Conservation (phyloP, 192 early-diverging fungal species). For the Coemansia sp. region DNA sequence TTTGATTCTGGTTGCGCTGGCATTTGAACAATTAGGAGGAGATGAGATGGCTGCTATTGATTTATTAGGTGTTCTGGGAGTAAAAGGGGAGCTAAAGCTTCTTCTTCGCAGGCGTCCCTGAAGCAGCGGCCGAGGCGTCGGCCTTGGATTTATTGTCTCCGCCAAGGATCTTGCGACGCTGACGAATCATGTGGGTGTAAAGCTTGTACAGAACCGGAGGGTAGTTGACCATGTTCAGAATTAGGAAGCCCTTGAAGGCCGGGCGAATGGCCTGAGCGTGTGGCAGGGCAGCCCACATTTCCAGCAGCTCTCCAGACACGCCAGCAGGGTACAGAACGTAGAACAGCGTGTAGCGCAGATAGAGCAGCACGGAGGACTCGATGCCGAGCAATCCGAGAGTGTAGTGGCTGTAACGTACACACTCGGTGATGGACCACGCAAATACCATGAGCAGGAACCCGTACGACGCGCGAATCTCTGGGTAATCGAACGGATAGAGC, state of each 20-base stretch:
- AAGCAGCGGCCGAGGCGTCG: neutral
- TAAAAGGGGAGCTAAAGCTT: slow-evolving; percentile 4
- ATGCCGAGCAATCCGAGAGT: slow-evolving; percentile 67
- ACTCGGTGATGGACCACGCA: slow-evolving; percentile 93
- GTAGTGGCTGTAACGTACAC: slow-evolving; percentile 92
- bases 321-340: slow-evolving; percentile 91
- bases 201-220: slow-evolving; percentile 76
- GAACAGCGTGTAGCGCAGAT: slow-evolving; percentile 90
- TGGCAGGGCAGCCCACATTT: slow-evolving; percentile 73
- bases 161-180: slow-evolving; percentile 78
- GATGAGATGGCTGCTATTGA: no score
- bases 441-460: slow-evolving; percentile 80
- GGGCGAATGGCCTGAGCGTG: slow-evolving; percentile 59
- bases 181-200: slow-evolving; percentile 91
- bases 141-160: slow-evolving; percentile 15
- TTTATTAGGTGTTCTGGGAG: neutral
- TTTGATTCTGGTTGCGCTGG: no score
- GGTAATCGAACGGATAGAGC: slow-evolving; percentile 67
- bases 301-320: slow-evolving; percentile 78
- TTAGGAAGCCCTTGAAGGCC: slow-evolving; percentile 63
- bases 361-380: slow-evolving; percentile 38
- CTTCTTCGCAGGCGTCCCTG: slow-evolving; percentile 16
- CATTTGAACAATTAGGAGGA: no score
- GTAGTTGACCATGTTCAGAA: slow-evolving; percentile 67
- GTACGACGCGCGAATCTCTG: slow-evolving; percentile 68